A percentile compares a stretch with the other conserved stretches of the same genome.
phyloP scores from a whole-genome alignment of 139 green algal species.

The Limnomonas spitsbergensis region DNA sequence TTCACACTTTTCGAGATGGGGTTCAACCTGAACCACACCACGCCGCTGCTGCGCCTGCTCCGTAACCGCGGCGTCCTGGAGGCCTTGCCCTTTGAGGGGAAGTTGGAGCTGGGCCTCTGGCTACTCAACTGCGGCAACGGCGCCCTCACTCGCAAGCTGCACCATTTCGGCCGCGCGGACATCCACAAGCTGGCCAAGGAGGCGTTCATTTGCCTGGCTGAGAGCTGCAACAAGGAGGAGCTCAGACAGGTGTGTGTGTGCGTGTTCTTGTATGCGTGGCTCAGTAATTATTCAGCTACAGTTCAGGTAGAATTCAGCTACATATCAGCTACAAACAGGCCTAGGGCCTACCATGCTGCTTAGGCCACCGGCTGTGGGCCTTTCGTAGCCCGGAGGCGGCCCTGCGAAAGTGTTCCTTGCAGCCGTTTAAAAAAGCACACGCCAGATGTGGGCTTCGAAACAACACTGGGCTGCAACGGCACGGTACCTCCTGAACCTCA shows the following conservation, averaged over 20 bases:
- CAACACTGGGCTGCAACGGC: no score
- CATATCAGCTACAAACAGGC: neutral
- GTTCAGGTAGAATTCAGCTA: neutral
- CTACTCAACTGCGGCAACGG: neutral
- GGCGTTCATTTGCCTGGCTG: constrained; percentile 53
- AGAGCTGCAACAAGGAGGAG: constrained; percentile 45
- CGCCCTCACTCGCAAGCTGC: constrained; percentile 24
- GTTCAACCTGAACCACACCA: constrained; percentile 56
- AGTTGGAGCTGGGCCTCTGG: neutral
- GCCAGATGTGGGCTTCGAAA: no score
- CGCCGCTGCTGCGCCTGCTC: constrained; percentile 49
- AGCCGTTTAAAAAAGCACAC: no score
- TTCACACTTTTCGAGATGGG: constrained; percentile 51
- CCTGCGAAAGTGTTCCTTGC: no score
- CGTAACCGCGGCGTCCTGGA: constrained; percentile 49
- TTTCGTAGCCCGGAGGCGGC: no score
- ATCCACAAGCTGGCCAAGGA: constrained; percentile 61
- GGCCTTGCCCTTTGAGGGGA: neutral
- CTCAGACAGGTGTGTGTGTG: constrained; percentile 19
- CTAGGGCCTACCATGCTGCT: no score
- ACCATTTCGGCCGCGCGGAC: constrained; percentile 27
- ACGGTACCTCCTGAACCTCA: no score
- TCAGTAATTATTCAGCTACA: neutral
- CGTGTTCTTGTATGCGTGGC: neutral
- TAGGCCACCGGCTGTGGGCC: no score